A percentile compares a stretch with the other conserved stretches of the same genome.
phyloP scores from a whole-genome alignment of 2,329 filamentous ascomycete genomes.

The Diaporthe ilicicola region DNA sequence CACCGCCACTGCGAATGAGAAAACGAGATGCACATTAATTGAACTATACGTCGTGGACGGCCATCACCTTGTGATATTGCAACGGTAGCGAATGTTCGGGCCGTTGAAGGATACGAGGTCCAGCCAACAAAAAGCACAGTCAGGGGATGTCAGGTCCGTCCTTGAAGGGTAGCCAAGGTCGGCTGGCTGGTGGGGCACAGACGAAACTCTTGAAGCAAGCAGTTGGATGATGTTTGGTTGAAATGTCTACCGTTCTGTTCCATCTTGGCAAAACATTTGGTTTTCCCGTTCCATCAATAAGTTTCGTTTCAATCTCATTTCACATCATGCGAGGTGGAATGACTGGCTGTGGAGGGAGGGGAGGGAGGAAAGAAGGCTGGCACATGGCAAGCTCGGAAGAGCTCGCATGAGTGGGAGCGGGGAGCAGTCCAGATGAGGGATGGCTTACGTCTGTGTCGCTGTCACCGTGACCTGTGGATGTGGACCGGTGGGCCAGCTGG shows the following conservation, averaged over 20 bases:
- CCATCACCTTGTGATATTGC: background rate
- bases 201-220: background rate
- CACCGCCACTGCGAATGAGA: no score
- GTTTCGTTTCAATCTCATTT: constrained; percentile 22
- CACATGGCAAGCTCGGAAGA: background rate
- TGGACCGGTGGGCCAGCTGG: background rate
- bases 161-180: background rate
- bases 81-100: background rate
- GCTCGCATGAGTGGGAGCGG: constrained; percentile 4
- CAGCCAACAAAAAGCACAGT: background rate
- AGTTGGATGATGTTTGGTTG: background rate
- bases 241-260: background rate
- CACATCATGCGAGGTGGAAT: constrained; percentile 4
- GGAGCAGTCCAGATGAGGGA: constrained; percentile 1
- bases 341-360: background rate
- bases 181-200: background rate
- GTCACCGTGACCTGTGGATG: background rate
- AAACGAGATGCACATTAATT: no score
- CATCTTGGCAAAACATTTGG: no score
- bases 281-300: background rate
- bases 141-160: background rate
- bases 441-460: background rate
- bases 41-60: no score
- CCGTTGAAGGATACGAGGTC: background rate
- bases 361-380: background rate